Evolutionary conservation across 2,329 filamentous ascomycete species (phyloP).

Genomic region (Ophiognomonia clavigignenti-juglandacearum): DNA sequence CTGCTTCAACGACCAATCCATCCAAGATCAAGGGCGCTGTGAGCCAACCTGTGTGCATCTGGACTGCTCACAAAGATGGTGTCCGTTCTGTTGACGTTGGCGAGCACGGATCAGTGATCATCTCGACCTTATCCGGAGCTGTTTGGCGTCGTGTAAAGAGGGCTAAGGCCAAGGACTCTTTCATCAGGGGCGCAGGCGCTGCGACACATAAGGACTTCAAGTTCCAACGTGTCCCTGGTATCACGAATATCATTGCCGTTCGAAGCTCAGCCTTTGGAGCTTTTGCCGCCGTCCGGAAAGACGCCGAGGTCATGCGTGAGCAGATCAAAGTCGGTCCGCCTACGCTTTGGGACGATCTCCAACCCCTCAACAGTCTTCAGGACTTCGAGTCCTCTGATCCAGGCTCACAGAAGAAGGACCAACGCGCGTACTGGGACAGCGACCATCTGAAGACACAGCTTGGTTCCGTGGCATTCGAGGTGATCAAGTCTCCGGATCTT

Average conservation of each 20-base stretch:
- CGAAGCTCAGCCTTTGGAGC: conserved; percentile 86
- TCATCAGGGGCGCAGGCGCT: conserved; percentile 40
- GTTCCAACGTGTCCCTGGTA: conserved; percentile 82
- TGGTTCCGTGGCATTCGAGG: conserved; percentile 43
- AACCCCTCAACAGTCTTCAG: conserved; percentile 62
- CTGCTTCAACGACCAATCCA: conserved; percentile 83
- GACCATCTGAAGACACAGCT: conserved; percentile 48
- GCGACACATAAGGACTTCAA: conserved; percentile 84
- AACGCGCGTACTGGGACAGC: conserved; percentile 35
- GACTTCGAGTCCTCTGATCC: conserved; percentile 48
- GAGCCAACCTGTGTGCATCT: conserved; percentile 74
- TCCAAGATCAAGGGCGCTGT: conserved; percentile 82
- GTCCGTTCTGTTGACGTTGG: conserved; percentile 83
- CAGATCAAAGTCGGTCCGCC: conserved; percentile 62
- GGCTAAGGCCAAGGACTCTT: conserved; percentile 69
- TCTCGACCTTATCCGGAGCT: conserved; percentile 86
- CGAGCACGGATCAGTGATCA: conserved; percentile 89
- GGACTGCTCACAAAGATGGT: conserved; percentile 83
- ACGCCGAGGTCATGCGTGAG: conserved; percentile 74
- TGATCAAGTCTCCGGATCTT: conserved; percentile 60
- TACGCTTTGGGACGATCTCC: conserved; percentile 69
- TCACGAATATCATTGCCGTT: conserved; percentile 80
- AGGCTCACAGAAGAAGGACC: conserved; percentile 30
- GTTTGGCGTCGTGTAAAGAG: conserved; percentile 88
- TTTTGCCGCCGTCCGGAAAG: conserved; percentile 80